These are phyloP conservation scores for Apiotrichum veenhuisii DNA, from an alignment of 1,284 basidiomycete genomes.

Conservation along the genomic window DNA sequence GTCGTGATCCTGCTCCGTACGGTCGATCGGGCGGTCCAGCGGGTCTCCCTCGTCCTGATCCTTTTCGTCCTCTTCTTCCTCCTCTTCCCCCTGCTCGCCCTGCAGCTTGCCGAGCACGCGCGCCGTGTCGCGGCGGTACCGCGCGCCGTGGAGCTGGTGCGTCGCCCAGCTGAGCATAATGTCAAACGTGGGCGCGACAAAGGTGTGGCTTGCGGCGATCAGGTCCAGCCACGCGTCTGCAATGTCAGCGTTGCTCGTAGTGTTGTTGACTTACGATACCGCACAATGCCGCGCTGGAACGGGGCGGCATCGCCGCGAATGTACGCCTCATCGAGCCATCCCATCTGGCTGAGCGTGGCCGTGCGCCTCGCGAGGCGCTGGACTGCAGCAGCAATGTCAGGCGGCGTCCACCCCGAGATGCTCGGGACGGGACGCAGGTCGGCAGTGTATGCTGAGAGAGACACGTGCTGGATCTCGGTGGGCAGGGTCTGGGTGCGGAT, in stretches of 20 bases:
- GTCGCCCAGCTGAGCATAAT: conserved; percentile 49
- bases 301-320: conserved; percentile 17
- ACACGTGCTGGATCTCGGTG: conserved; percentile 4
- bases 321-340: conserved; percentile 26
- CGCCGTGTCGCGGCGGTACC: conserved; percentile 29
- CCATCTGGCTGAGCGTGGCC: conserved; percentile 24
- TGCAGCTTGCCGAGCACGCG: conserved; percentile 20
- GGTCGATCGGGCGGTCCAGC: conserved; percentile 8
- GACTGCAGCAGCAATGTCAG: conserved; percentile 31
- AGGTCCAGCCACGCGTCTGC: conserved; percentile 42
- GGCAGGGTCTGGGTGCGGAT: conserved; percentile 9
- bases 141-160: conserved; percentile 37
- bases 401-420: conserved; percentile 24
- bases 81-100: too few species aligned
- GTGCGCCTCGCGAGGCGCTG: conserved; percentile 34
- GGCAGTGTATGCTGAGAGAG: neutral
- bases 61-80: too few species aligned
- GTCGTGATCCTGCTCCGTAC: conserved; percentile 25
- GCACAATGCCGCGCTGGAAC: conserved; percentile 32
- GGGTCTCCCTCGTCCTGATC: neutral
- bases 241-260: conserved; percentile 5
- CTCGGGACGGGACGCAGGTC: conserved; percentile 1
- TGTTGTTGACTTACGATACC: conserved; percentile 41
- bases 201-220: conserved; percentile 20
- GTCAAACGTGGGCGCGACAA: conserved; percentile 32